Conservation (phyloP, 345 rosid genomes). For the Populus euphratica region DNA sequence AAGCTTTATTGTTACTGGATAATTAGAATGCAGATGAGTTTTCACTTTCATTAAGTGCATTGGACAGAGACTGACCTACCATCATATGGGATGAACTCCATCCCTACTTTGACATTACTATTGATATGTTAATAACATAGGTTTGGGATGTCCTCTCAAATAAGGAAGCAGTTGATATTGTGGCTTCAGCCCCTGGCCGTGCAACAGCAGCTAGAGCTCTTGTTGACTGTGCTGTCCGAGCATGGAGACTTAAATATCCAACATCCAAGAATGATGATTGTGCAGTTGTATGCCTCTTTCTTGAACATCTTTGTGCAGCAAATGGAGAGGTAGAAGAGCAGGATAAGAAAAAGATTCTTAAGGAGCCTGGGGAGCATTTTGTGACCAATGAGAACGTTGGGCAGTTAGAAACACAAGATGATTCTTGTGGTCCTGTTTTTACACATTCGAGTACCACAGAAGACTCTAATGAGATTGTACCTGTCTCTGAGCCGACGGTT, state of each 20-base stretch:
- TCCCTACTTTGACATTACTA: neutral
- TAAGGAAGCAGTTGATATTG: conserved; percentile 82
- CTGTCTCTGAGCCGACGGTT: conserved; percentile 42
- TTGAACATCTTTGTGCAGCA: conserved; percentile 41
- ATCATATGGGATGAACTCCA: neutral
- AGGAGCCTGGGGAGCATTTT: conserved; percentile 12
- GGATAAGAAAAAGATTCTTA: conserved; percentile 12
- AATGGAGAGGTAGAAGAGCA: conserved; percentile 23
- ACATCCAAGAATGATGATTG: conserved; percentile 93
- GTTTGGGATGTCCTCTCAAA: conserved; percentile 96
- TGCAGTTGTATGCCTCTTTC: conserved; percentile 85
- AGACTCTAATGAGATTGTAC: conserved; percentile 61
- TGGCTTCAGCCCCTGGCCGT: conserved; percentile 77
- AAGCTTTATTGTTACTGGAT: neutral
- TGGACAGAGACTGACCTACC: neutral
- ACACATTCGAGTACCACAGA: conserved; percentile 22
- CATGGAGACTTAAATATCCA: conserved; percentile 96
- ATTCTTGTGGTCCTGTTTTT: conserved; percentile 18
- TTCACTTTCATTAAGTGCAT: neutral
- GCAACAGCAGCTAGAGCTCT: conserved; percentile 87
- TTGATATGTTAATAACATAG: conserved; percentile 25
- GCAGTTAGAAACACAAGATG: conserved; percentile 6
- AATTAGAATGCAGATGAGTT: neutral
- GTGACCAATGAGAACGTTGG: conserved; percentile 15
- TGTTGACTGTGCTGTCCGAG: conserved; percentile 82